Evolutionary conservation across 139 green algal species (phyloP).

Genomic region (Coccomyxa sp.): DNA sequence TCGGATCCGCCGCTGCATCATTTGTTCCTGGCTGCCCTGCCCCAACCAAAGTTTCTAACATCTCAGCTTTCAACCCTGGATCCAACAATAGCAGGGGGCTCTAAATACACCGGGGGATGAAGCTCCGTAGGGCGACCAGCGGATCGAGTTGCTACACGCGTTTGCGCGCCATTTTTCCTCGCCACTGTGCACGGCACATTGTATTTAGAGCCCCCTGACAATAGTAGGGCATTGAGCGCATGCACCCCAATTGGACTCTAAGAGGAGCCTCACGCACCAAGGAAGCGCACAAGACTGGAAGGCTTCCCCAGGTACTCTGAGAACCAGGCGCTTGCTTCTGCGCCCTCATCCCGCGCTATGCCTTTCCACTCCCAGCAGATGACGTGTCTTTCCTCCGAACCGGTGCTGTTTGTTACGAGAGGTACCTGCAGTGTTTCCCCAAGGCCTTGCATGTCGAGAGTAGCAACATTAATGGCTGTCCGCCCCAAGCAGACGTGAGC

Average conservation of each 20-base stretch:
- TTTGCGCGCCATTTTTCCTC: no score
- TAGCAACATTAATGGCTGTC: no score
- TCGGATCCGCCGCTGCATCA: neutral
- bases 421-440: slow-evolving; percentile 5
- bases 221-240: neutral
- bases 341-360: slow-evolving; percentile 51
- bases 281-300: slow-evolving; percentile 46
- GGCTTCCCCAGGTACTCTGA: slow-evolving; percentile 39
- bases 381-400: neutral
- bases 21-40: neutral
- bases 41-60: neutral
- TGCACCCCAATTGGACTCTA: neutral
- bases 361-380: slow-evolving; percentile 60
- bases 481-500: no score
- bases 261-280: slow-evolving; percentile 8
- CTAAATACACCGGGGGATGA: neutral
- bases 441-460: neutral
- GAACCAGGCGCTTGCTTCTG: slow-evolving; percentile 58
- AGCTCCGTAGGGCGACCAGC: neutral
- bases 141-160: neutral
- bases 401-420: neutral
- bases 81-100: neutral
- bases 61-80: neutral
- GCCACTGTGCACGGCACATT: no score
- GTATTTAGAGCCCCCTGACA: no score